phyloP scores from a whole-genome alignment of 23 red algal genomes.

The Gracilariopsis chorda region DNA sequence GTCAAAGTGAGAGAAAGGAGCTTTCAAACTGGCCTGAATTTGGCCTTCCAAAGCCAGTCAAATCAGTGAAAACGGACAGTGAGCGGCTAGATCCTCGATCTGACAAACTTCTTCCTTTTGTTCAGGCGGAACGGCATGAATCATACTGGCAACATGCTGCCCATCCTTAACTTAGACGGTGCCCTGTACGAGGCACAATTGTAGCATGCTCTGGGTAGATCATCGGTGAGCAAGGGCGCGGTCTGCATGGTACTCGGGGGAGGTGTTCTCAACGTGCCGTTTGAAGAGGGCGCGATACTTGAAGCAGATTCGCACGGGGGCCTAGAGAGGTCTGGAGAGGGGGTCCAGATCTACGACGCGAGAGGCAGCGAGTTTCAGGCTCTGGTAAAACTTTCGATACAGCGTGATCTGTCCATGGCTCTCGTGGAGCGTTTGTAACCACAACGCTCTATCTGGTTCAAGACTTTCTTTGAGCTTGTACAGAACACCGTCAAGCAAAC shows the following conservation, averaged over 20 bases:
- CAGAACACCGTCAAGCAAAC: too few species aligned
- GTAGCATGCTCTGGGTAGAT: not conserved
- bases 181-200: constrained; percentile 36
- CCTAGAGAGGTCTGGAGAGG: not conserved
- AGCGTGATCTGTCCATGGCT: too few species aligned
- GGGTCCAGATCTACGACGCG: constrained; percentile 37
- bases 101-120: not conserved
- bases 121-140: constrained; percentile 52
- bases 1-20: constrained; percentile 61
- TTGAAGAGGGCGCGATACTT: constrained; percentile 60
- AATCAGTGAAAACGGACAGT: constrained; percentile 35
- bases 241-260: constrained; percentile 5
- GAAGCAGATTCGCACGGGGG: constrained; percentile 4
- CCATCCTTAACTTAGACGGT: constrained; percentile 73
- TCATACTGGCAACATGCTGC: constrained; percentile 61
- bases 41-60: constrained; percentile 27
- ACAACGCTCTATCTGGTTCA: too few species aligned
- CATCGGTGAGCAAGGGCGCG: constrained; percentile 21
- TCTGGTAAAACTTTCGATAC: too few species aligned
- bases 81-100: constrained; percentile 63
- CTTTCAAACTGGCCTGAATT: constrained; percentile 12
- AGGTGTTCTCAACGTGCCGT: constrained; percentile 11
- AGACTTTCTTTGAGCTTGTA: too few species aligned
- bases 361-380: not conserved
- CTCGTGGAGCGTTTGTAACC: too few species aligned